Conservation (phyloP, 2,329 filamentous ascomycete genomes). For the Diaporthe amygdali region DNA sequence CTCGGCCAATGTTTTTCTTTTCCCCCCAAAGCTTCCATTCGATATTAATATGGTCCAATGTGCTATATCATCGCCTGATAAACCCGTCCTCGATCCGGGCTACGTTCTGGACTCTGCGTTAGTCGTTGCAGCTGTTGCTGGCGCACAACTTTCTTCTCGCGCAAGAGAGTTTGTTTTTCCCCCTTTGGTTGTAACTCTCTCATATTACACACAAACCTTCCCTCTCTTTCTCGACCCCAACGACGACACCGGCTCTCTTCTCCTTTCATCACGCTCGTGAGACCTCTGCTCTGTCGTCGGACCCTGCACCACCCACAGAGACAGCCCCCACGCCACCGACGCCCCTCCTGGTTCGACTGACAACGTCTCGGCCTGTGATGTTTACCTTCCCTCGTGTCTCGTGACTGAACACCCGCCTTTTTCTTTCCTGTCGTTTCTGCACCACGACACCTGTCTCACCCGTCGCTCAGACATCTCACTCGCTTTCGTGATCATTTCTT, state of each 20-base stretch:
- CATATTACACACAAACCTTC: constrained; percentile 2
- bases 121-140: neutral
- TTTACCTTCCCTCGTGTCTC: constrained; percentile 15
- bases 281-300: constrained; percentile 2
- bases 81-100: neutral
- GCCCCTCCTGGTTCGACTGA: neutral
- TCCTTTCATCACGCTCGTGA: constrained; percentile 23
- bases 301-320: constrained; percentile 11
- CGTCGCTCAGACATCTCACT: constrained; percentile 14
- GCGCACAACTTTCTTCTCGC: constrained; percentile 1
- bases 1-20: constrained; percentile 15
- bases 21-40: neutral
- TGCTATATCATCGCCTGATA: constrained; percentile 11
- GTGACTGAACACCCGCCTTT: constrained; percentile 11
- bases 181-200: neutral
- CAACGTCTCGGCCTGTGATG: constrained; percentile 11
- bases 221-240: neutral
- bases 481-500: neutral
- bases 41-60: neutral
- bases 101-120: neutral
- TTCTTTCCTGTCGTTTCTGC: constrained; percentile 15
- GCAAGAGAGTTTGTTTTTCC: neutral
- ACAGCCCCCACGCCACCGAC: constrained; percentile 2
- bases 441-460: constrained; percentile 20
- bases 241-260: neutral